Evolutionary conservation across 257 asterid species (phyloP).

Genomic region (Solanum sejunctum): DNA sequence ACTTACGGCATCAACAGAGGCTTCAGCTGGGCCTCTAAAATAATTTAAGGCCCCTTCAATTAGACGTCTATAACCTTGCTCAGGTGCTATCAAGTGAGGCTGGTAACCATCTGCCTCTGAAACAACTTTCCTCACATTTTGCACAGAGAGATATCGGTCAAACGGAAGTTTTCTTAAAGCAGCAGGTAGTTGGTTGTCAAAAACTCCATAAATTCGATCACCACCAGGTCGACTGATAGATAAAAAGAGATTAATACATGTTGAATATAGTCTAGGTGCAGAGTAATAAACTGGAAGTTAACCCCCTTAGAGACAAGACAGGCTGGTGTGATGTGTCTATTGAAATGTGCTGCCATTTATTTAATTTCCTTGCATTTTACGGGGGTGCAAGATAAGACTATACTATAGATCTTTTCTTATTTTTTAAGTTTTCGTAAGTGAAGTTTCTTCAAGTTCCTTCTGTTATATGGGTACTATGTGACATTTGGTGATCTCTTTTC

Average conservation of each 20-base stretch:
- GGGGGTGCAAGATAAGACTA: not conserved
- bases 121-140: conserved; percentile 11
- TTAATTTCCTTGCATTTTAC: not conserved
- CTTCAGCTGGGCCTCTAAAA: conserved; percentile 95
- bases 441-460: not conserved
- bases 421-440: not conserved
- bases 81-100: conserved; percentile 97
- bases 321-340: not conserved
- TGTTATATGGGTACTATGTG: not conserved
- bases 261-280: not conserved
- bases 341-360: not conserved
- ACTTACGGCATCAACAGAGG: conserved; percentile 92
- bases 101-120: conserved; percentile 99
- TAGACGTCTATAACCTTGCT: conserved; percentile 91
- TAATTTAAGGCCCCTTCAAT: conserved; percentile 81
- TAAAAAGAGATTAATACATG: not conserved
- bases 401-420: not conserved
- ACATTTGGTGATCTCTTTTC: not conserved
- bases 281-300: not conserved
- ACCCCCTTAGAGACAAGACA: not conserved
- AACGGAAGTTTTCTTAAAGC: conserved; percentile 9
- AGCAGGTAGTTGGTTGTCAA: conserved; percentile 12
- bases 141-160: conserved; percentile 8
- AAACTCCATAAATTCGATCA: conserved; percentile 12
- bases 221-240: conserved; percentile 58